Percentiles rank a stretch among this genome's conserved stretches.
These are phyloP conservation scores for Nothophaeocryptopus gaeumannii DNA, from an alignment of 2,329 filamentous ascomycete genomes.

Conservation along the genomic window DNA sequence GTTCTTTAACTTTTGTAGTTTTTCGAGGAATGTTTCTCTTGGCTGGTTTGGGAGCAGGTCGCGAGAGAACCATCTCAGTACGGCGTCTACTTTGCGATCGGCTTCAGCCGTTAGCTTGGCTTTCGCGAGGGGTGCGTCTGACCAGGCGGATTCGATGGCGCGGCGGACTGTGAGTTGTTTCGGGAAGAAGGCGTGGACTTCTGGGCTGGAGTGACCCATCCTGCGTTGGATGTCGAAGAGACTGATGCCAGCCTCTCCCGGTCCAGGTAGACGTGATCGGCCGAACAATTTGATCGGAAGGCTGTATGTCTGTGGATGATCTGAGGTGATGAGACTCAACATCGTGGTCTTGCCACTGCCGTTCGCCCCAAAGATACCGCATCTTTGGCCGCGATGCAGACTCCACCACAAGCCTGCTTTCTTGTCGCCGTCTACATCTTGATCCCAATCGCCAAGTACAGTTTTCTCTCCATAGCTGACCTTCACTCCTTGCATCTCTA, in stretches of 20 bases:
- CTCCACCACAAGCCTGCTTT: conserved; percentile 71
- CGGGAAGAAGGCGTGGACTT: conserved; percentile 91
- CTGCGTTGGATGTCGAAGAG: conserved; percentile 89
- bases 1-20: conserved; percentile 2
- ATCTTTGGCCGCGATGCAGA: conserved; percentile 77
- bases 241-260: conserved; percentile 70
- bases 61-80: conserved; percentile 71
- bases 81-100: conserved; percentile 61
- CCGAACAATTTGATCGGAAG: conserved; percentile 85
- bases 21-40: conserved; percentile 12
- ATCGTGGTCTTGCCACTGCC: conserved; percentile 94
- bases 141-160: conserved; percentile 82
- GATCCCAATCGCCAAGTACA: conserved; percentile 77
- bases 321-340: conserved; percentile 86
- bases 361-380: conserved; percentile 91
- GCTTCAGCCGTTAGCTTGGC: conserved; percentile 62
- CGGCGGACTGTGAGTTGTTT: conserved; percentile 69
- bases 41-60: conserved; percentile 63
- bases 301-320: conserved; percentile 92
- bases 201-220: conserved; percentile 89
- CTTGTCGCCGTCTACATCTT: conserved; percentile 51
- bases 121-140: conserved; percentile 75
- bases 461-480: conserved; percentile 76
- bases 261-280: conserved; percentile 71
- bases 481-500: conserved; percentile 82